Evolutionary conservation across 2,329 filamentous ascomycete genomes (phyloP).

Genomic region (Aureobasidium lini): DNA sequence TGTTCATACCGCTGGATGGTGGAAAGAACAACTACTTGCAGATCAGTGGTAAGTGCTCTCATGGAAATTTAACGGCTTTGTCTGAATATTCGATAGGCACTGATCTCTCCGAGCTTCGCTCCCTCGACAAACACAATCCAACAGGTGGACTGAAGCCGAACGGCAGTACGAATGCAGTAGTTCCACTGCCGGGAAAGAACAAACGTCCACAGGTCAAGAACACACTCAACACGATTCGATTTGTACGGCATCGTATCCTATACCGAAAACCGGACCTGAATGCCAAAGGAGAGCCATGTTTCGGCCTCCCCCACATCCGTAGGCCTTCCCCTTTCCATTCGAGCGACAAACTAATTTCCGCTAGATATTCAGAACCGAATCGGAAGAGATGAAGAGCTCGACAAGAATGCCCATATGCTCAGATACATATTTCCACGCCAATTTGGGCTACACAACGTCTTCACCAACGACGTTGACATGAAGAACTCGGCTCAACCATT

Average conservation of each 20-base stretch:
- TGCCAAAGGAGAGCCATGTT: constrained; percentile 56
- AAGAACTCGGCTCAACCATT: constrained; percentile 64
- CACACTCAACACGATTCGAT: constrained; percentile 55
- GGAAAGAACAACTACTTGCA: constrained; percentile 65
- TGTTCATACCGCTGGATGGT: constrained; percentile 59
- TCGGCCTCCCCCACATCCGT: constrained; percentile 78
- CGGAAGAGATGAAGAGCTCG: constrained; percentile 37
- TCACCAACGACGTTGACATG: constrained; percentile 60
- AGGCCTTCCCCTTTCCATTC: constrained; percentile 29
- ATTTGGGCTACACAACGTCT: constrained; percentile 87
- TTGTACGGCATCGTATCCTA: constrained; percentile 77
- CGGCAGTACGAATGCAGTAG: not conserved
- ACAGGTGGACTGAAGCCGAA: constrained; percentile 21
- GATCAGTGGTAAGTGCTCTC: constrained; percentile 54
- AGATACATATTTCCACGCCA: constrained; percentile 93
- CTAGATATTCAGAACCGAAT: constrained; percentile 76
- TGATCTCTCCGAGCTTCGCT: constrained; percentile 43
- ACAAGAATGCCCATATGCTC: constrained; percentile 63
- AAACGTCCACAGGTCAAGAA: not conserved
- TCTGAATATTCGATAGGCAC: constrained; percentile 26
- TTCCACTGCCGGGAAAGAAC: not conserved
- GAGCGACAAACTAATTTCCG: constrained; percentile 14
- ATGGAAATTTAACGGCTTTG: too few relatives aligned
- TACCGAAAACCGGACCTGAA: constrained; percentile 72
- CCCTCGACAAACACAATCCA: constrained; percentile 1